Evolutionary conservation across 257 asterid genomes (phyloP).

Genomic region (Fraxinus excelsior): DNA sequence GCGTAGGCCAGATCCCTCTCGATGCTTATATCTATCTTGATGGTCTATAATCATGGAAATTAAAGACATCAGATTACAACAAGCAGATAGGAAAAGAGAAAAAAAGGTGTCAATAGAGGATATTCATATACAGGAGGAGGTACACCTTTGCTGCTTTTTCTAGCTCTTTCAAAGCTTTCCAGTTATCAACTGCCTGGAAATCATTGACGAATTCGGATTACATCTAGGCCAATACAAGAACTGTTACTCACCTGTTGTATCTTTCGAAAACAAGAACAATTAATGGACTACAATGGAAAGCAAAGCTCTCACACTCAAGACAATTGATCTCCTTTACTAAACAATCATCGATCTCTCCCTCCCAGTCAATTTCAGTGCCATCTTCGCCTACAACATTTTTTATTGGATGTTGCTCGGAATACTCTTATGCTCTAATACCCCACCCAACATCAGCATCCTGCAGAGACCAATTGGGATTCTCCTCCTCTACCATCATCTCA

Average conservation of each 20-base stretch:
- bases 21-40: slow-evolving; percentile 83
- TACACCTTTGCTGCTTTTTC: slow-evolving; percentile 86
- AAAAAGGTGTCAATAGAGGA: not conserved
- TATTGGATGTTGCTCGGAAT: slow-evolving; percentile 78
- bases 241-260: slow-evolving; percentile 65
- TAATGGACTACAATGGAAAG: slow-evolving; percentile 93
- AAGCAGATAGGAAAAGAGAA: not conserved
- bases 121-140: slow-evolving; percentile 88
- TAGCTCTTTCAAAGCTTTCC: slow-evolving; percentile 89
- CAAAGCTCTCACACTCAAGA: slow-evolving; percentile 98
- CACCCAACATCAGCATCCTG: slow-evolving; percentile 94
- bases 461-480: slow-evolving; percentile 91
- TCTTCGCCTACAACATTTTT: slow-evolving; percentile 77
- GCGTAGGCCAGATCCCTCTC: slow-evolving; percentile 94
- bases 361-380: slow-evolving; percentile 87
- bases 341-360: slow-evolving; percentile 79
- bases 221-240: not conserved
- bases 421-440: slow-evolving; percentile 92
- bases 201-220: not conserved
- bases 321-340: slow-evolving; percentile 87
- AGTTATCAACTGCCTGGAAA: slow-evolving; percentile 85
- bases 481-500: slow-evolving; percentile 70
- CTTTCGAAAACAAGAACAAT: slow-evolving; percentile 83
- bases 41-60: slow-evolving; percentile 52
- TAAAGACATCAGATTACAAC: not conserved